phyloP scores from a whole-genome alignment of 2,329 filamentous ascomycete genomes.

The Fusarium clavum region DNA sequence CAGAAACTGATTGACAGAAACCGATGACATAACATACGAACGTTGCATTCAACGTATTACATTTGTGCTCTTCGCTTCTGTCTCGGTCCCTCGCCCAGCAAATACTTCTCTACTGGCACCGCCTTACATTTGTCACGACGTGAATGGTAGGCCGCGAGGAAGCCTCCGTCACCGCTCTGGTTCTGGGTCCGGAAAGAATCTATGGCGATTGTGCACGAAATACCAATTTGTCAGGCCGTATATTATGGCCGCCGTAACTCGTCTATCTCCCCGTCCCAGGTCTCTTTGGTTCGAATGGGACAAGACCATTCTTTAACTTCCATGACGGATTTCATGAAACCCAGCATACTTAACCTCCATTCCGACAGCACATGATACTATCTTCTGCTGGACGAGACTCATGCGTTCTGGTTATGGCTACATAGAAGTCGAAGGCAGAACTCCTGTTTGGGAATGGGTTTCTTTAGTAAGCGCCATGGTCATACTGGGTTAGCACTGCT shows the following conservation, averaged over 20 bases:
- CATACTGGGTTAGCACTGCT: too few species aligned
- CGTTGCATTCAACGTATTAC: accelerated
- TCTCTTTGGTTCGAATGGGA: neutral
- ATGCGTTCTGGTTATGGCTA: neutral
- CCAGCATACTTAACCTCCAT: neutral
- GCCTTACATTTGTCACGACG: neutral
- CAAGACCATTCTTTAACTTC: neutral
- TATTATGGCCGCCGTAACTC: neutral
- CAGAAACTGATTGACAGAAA: neutral
- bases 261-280: neutral
- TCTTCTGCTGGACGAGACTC: neutral
- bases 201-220: neutral
- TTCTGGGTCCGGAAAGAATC: neutral
- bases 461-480: neutral
- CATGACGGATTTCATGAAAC: neutral
- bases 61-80: neutral
- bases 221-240: neutral
- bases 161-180: neutral
- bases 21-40: neutral
- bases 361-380: neutral
- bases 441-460: neutral
- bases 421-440: neutral
- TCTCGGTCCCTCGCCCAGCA: neutral
- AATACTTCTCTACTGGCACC: neutral
- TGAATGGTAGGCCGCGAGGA: neutral